Evolutionary conservation across 176 grass and related monocot species (phyloP).

Genomic region (Cymbopogon citratus): DNA sequence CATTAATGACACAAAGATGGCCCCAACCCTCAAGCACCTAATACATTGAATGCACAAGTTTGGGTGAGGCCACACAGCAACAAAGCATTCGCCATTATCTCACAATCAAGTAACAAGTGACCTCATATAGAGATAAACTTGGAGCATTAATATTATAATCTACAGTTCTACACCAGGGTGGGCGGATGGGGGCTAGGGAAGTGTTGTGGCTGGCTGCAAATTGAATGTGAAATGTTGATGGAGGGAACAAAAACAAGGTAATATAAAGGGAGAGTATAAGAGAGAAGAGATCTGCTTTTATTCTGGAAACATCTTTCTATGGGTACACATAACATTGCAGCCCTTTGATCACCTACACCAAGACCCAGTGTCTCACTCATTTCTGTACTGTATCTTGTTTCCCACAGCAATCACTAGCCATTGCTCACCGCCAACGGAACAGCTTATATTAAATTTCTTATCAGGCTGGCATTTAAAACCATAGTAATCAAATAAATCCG

Average conservation of each 20-base stretch:
- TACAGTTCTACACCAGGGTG: not conserved
- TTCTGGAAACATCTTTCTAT: not conserved
- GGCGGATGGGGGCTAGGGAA: not conserved
- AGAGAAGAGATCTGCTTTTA: not conserved
- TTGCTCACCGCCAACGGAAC: not conserved
- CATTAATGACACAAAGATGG: conserved; percentile 1
- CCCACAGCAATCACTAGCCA: not conserved
- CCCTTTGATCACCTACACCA: not conserved
- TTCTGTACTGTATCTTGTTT: not conserved
- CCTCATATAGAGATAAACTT: not conserved
- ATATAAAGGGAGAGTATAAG: not conserved
- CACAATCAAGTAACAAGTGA: not conserved
- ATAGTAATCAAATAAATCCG: not conserved
- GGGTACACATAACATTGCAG: not conserved
- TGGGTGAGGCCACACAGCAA: not conserved
- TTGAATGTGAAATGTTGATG: not conserved
- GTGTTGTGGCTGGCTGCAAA: not conserved
- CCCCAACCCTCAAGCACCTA: not conserved
- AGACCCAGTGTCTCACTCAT: not conserved
- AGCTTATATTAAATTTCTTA: not conserved
- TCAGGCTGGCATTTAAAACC: not conserved
- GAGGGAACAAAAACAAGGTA: not conserved
- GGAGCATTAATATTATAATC: not conserved
- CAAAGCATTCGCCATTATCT: not conserved
- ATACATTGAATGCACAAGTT: not conserved